Conservation (phyloP, 768 basidiomycete species). For the Mycena floridula region DNA sequence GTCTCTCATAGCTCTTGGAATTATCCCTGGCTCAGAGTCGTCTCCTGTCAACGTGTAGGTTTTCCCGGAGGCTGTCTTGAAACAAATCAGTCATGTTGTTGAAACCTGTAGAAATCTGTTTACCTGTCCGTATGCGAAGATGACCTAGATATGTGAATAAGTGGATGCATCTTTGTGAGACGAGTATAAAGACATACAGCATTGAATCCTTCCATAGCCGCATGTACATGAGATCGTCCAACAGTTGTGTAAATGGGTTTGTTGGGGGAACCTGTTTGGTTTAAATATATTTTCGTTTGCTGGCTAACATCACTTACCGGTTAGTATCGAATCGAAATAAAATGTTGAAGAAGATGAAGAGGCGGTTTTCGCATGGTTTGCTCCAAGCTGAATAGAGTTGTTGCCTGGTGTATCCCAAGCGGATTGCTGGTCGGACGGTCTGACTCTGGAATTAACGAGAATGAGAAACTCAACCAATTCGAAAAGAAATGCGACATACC, state of each 20-base stretch:
- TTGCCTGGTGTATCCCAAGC: slow-evolving; percentile 50
- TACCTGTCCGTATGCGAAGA: slow-evolving; percentile 94
- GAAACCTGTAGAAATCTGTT: slow-evolving; percentile 48
- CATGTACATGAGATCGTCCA: slow-evolving; percentile 73
- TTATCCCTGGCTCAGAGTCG: slow-evolving; percentile 86
- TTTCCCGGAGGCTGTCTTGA: slow-evolving; percentile 69
- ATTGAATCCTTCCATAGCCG: slow-evolving; percentile 97
- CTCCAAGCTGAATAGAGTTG: slow-evolving; percentile 56
- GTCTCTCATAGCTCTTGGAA: slow-evolving; percentile 88
- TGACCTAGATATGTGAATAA: too few relatives aligned
- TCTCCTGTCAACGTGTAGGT: slow-evolving; percentile 61
- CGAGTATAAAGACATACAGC: too few relatives aligned
- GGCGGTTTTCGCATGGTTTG: slow-evolving; percentile 44
- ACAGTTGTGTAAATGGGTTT: slow-evolving; percentile 74
- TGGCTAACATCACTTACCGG: too few relatives aligned
- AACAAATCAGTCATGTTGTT: slow-evolving; percentile 56
- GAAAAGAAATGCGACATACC: slow-evolving; percentile 33
- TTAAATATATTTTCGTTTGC: too few relatives aligned
- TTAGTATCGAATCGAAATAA: slow-evolving; percentile 24
- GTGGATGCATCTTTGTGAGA: too few relatives aligned
- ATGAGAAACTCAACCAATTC: not conserved
- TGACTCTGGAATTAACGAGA: too few relatives aligned
- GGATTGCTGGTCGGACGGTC: slow-evolving; percentile 60
- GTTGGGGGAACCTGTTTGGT: slow-evolving; percentile 72
- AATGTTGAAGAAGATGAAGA: slow-evolving; percentile 22